These are phyloP conservation scores for Xanthoconium stramineum DNA, from an alignment of 768 basidiomycete genomes.

Conservation along the genomic window DNA sequence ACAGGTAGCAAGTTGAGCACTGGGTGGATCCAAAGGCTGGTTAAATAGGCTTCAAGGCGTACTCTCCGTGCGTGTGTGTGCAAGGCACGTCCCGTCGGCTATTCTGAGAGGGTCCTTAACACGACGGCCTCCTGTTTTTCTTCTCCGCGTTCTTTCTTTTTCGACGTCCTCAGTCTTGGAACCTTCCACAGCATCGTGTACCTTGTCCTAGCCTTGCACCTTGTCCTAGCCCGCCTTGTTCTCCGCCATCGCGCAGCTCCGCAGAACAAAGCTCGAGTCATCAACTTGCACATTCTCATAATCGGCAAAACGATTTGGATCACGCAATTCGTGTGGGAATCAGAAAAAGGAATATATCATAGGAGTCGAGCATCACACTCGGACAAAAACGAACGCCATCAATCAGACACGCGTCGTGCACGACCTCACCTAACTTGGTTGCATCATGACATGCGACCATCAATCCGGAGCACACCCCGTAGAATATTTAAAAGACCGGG, in stretches of 20 bases:
- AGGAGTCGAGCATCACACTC: conserved; percentile 5
- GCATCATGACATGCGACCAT: conserved; percentile 3
- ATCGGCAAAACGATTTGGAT: background rate
- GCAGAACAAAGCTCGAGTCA: conserved; percentile 4
- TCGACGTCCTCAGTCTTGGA: background rate
- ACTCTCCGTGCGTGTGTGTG: background rate
- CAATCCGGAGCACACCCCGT: background rate
- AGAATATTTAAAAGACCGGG: conserved; percentile 4
- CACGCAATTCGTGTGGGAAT: conserved; percentile 14
- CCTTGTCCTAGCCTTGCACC: conserved; percentile 10
- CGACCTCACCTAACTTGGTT: background rate
- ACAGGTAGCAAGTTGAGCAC: background rate
- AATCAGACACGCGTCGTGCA: background rate
- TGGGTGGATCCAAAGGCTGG: background rate
- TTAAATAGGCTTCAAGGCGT: background rate
- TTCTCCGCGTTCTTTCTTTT: no score
- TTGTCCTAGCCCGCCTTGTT: conserved; percentile 6
- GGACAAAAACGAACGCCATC: background rate
- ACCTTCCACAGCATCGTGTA: conserved; percentile 6
- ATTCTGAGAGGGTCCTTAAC: background rate
- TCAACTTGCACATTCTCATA: conserved; percentile 9
- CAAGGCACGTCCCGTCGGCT: conserved; percentile 25
- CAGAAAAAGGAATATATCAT: background rate
- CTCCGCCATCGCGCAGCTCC: background rate
- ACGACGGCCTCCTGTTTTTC: background rate